These are phyloP conservation scores for Harringtonia aguacate DNA, from an alignment of 2,329 filamentous ascomycete genomes.

Conservation along the genomic window DNA sequence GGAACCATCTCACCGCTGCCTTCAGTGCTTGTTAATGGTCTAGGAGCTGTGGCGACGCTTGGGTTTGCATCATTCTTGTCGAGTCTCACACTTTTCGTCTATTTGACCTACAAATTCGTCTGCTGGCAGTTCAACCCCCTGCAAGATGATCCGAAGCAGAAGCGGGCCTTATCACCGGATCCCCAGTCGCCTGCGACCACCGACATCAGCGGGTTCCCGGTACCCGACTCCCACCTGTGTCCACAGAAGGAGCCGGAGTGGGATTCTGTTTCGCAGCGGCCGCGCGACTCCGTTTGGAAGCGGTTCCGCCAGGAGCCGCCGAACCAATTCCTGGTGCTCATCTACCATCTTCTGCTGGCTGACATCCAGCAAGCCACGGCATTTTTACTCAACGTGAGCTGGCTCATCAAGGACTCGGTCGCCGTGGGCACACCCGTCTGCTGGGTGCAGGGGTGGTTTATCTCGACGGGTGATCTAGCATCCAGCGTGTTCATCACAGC, in stretches of 20 bases:
- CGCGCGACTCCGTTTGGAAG: slow-evolving; percentile 10
- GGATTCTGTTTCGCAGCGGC: background rate
- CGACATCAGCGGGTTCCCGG: slow-evolving; percentile 18
- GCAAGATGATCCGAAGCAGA: slow-evolving; percentile 3
- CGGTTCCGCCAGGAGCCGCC: slow-evolving; percentile 25
- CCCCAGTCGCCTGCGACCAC: no score
- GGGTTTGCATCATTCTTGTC: slow-evolving; percentile 26
- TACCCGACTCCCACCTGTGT: slow-evolving; percentile 15
- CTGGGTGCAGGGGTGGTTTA: slow-evolving; percentile 55
- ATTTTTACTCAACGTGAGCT: slow-evolving; percentile 52
- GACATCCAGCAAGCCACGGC: slow-evolving; percentile 56
- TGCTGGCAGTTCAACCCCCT: slow-evolving; percentile 20
- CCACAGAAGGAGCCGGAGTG: slow-evolving; percentile 9
- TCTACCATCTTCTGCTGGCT: slow-evolving; percentile 58
- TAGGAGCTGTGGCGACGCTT: slow-evolving; percentile 25
- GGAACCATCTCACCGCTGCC: slow-evolving; percentile 24
- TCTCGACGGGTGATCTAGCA: slow-evolving; percentile 55
- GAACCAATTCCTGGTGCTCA: slow-evolving; percentile 59
- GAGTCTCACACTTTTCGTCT: slow-evolving; percentile 20
- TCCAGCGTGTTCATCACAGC: slow-evolving; percentile 56
- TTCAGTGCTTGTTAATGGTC: slow-evolving; percentile 21
- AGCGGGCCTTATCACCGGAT: slow-evolving; percentile 9
- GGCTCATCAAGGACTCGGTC: slow-evolving; percentile 43
- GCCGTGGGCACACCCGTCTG: slow-evolving; percentile 43
- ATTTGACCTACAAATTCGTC: slow-evolving; percentile 24